Base-by-base conservation (phyloP, 106 monocot genomes). In the Allium sativum region DNA sequence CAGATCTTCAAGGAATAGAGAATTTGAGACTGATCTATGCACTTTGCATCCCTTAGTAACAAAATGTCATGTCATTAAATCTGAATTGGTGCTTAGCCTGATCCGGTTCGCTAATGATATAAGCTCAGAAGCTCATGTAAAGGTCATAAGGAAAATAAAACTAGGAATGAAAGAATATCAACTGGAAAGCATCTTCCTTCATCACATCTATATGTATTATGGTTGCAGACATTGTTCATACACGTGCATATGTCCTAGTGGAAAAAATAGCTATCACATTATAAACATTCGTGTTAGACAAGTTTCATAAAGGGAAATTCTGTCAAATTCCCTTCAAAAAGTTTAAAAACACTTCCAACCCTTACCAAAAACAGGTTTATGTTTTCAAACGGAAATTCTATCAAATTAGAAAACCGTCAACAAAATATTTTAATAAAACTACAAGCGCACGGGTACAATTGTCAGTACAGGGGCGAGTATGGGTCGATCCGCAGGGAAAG, bases 81-180 rank as follows among this genome's bases (percentile, higher is more conserved):
- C 96, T 72, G 77, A 82, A 12, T 57, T 82, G 87, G 96, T 91
- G 60, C 77, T 96, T 76, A 72, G 55, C 42, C 68, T 96, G 45
- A 91, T 96, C 45, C 96, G 87, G 52, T 96, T 84, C 84, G 96
- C 96, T 56, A 96, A 96, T 82, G 82, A 96, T 52, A 76, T 96
- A 56, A 96, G 96, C 65, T 96, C 96, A 48, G 87, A 87, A 73
- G 96, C 96, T 41, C 96, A 96, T 73, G 62, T 96, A 56, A 69
- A 96, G 87, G 96, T 96, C 56, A 91, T 96, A 91, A 84, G 80
- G 75, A 82, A 65, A 75, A 66, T 67, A 48, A 84, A 41, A 59
- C 64, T 77, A 64, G 91, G 80, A 31, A 87, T 96, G 87, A 91
- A 91, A 68, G 96, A 96, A 65, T 96, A 96, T 79, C 96, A 96